These are phyloP conservation scores for Tremella mesenterica DNA, from an alignment of 768 basidiomycete genomes.

Conservation along the genomic window DNA sequence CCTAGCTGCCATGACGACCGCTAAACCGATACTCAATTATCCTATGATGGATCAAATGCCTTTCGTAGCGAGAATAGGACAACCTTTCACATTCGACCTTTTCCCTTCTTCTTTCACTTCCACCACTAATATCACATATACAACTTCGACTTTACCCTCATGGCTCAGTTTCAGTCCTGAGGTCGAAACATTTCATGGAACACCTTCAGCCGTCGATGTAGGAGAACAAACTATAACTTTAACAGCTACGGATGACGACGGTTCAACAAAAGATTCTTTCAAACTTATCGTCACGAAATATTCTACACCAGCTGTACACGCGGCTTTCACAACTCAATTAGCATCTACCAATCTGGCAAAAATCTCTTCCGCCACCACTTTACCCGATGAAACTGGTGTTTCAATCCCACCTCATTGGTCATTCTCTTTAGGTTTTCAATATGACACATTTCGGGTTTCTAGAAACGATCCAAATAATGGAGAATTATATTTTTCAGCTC, in stretches of 20 bases:
- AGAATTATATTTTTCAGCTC: constrained; percentile 54
- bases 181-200: constrained; percentile 60
- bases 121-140: constrained; percentile 54
- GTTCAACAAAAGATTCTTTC: constrained; percentile 35
- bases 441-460: constrained; percentile 55
- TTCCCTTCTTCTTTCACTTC: constrained; percentile 62
- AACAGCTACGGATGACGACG: constrained; percentile 51
- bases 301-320: constrained; percentile 58
- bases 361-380: constrained; percentile 32
- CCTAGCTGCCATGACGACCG: constrained; percentile 13
- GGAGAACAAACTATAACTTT: constrained; percentile 58
- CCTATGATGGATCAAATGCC: constrained; percentile 68
- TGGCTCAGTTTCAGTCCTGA: constrained; percentile 70
- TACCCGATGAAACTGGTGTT: constrained; percentile 47
- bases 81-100: constrained; percentile 63
- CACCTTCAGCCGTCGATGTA: constrained; percentile 56
- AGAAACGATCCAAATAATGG: constrained; percentile 46
- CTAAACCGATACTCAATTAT: constrained; percentile 48
- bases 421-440: constrained; percentile 77
- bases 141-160: constrained; percentile 54
- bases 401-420: constrained; percentile 80
- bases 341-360: constrained; percentile 54
- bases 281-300: constrained; percentile 41
- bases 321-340: constrained; percentile 57
- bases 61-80: constrained; percentile 60